A percentile compares a stretch with the other conserved stretches of the same genome.
phyloP scores from a whole-genome alignment of 1,284 basidiomycete genomes.

The Caloboletus inedulis region DNA sequence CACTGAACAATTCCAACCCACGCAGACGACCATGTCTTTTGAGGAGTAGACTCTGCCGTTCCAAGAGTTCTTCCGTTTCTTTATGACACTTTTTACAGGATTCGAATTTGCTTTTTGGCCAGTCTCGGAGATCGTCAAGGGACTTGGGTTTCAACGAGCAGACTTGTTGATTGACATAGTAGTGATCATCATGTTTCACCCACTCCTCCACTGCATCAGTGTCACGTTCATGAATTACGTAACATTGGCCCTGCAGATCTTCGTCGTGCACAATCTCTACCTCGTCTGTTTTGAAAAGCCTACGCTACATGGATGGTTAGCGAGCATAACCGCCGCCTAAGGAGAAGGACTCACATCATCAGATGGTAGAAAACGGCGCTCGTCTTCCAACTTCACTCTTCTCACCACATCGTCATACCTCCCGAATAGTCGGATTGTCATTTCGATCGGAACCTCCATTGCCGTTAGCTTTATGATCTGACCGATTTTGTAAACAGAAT shows the following conservation, averaged over 20 bases:
- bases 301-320: constrained; percentile 37
- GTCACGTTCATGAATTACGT: constrained; percentile 35
- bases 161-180: constrained; percentile 43
- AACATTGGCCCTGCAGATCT: constrained; percentile 48
- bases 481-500: constrained; percentile 45
- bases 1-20: constrained; percentile 63
- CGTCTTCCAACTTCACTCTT: constrained; percentile 13
- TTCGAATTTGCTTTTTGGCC: constrained; percentile 29
- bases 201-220: constrained; percentile 42
- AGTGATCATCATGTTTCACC: constrained; percentile 52
- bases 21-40: constrained; percentile 42
- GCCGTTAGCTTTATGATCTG: constrained; percentile 47
- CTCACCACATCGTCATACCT: constrained; percentile 41
- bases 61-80: constrained; percentile 29
- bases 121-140: constrained; percentile 29
- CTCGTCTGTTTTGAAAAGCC: constrained; percentile 40
- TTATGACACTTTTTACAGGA: constrained; percentile 40
- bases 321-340: background rate
- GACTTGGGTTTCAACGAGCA: constrained; percentile 15
- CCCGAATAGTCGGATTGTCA: constrained; percentile 42
- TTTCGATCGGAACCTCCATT: constrained; percentile 22
- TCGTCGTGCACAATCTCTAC: constrained; percentile 31
- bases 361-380: constrained; percentile 10
- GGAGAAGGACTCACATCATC: constrained; percentile 33
- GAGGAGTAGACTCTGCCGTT: constrained; percentile 32